Evolutionary conservation across 208 protist species (phyloP).

Genomic region (Paratrypanosoma confusum): DNA sequence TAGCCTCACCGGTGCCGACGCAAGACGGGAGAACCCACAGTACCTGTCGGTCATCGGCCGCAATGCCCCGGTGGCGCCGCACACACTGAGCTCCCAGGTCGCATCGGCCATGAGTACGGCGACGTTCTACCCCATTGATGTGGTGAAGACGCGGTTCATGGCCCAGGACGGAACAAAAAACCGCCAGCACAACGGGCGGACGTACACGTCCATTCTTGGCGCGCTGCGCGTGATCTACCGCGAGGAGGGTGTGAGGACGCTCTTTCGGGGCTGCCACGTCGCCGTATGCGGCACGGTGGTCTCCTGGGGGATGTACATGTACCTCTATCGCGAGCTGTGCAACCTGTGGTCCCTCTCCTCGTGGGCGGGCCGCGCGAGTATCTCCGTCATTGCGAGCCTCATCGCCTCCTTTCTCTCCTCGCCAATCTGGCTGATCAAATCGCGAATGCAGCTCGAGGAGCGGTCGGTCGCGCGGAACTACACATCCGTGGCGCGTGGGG

Average conservation of each 20-base stretch:
- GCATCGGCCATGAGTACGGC: slow-evolving; percentile 57
- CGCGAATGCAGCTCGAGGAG: slow-evolving; percentile 79
- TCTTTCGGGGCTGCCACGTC: slow-evolving; percentile 40
- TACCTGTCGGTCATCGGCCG: slow-evolving; percentile 25
- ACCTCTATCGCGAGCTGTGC: slow-evolving; percentile 43
- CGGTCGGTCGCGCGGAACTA: slow-evolving; percentile 22
- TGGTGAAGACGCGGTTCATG: slow-evolving; percentile 80
- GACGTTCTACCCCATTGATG: slow-evolving; percentile 85
- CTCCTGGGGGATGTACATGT: slow-evolving; percentile 67
- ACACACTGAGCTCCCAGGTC: slow-evolving; percentile 57
- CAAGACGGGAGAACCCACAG: slow-evolving; percentile 1
- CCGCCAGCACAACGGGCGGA: slow-evolving; percentile 45
- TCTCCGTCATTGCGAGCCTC: slow-evolving; percentile 35
- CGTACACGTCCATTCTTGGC: slow-evolving; percentile 25
- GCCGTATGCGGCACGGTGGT: slow-evolving; percentile 28
- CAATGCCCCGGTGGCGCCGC: slow-evolving; percentile 24
- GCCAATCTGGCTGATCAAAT: slow-evolving; percentile 69
- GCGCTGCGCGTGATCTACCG: slow-evolving; percentile 20
- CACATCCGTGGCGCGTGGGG: slow-evolving; percentile 40
- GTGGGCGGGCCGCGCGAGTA: slow-evolving; percentile 18
- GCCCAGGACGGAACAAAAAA: slow-evolving; percentile 42
- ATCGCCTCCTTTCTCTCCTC: slow-evolving; percentile 27
- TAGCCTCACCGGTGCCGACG: too few species aligned
- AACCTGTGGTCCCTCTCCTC: slow-evolving; percentile 37
- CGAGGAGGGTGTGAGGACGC: slow-evolving; percentile 30